Base-by-base conservation (phyloP, 352 stramenopile genomes). In the Phytopythium chamaehyphon region DNA sequence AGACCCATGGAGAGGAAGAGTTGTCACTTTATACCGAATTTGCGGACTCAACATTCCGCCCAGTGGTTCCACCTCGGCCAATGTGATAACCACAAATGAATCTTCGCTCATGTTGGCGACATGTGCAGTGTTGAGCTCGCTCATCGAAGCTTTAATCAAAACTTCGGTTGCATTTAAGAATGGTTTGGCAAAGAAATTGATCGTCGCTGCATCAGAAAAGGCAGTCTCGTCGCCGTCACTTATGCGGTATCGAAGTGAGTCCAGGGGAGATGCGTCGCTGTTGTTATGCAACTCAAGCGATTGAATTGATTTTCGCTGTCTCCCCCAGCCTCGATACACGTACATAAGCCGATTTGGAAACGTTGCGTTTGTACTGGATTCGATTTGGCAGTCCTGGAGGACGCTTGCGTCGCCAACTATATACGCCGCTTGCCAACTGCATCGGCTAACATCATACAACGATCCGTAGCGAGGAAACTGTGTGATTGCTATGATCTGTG, bases 311-410 rank as follows among this genome's bases (percentile, higher is more conserved):
- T 52, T 46, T 15, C 2, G n/a, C 12, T 56, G 9, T 22, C 61
- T 52, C 1, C 55, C 55, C 67, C 57, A 69, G 40, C 66, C 69
- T 16, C 57, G 50, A 57, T 76, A 76, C 40, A 88, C 35, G 47
- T 88, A 89, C 11, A 70, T 19, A 3, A 88, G 64, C 23, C 48
- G 64, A 1, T 77, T 82, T 5, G 80, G 88, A 54, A 78, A 76
- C 1, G 48, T 57, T 18, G 37, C 42, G 26, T 62, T 70, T 7
- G 10, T 28, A 16, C 62, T 68, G 22, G 44, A 51, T 7, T 53
- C 53, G 3, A 81, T 67, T 15, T 62, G 54, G 42, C 66, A 75
- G 2, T 53, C 45, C 33, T 81, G 64, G 6, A 74, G 46, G 11
- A 45, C n/a, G 18, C 31, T 40, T 14, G 24, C 24, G 16, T 55